Conservation (phyloP, 305 asterid species). For the Fraxinus greggii region DNA sequence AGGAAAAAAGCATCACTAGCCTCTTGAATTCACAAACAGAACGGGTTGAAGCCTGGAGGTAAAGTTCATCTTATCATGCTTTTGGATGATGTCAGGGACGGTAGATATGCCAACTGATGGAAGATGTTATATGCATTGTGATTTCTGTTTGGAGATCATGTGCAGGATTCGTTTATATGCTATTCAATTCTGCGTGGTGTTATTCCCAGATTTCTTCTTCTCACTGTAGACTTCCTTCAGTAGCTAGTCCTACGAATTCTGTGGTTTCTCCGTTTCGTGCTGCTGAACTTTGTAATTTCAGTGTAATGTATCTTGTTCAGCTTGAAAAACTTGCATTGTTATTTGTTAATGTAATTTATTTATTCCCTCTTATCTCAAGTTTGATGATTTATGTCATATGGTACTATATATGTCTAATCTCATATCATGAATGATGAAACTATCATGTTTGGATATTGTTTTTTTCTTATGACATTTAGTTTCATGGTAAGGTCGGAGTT, state of each 20-base stretch:
- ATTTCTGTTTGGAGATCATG: not conserved
- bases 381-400: not conserved
- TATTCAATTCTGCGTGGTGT: not conserved
- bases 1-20: constrained; percentile 30
- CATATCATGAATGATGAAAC: not conserved
- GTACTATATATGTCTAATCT: not conserved
- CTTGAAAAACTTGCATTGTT: not conserved
- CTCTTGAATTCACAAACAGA: constrained; percentile 37
- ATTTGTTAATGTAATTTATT: not conserved
- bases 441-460: not conserved
- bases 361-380: not conserved
- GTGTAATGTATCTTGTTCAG: not conserved
- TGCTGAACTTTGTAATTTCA: not conserved
- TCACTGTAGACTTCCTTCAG: not conserved
- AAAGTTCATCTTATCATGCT: constrained; percentile 13
- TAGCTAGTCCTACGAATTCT: not conserved
- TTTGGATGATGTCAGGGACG: not conserved
- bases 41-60: constrained; percentile 46
- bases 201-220: not conserved
- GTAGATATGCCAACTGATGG: not conserved
- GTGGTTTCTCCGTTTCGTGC: not conserved
- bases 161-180: not conserved
- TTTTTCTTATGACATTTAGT: not conserved
- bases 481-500: not conserved
- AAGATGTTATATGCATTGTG: not conserved